Evolutionary conservation across 352 stramenopile species (phyloP).

Genomic region (Pythium sp.): DNA sequence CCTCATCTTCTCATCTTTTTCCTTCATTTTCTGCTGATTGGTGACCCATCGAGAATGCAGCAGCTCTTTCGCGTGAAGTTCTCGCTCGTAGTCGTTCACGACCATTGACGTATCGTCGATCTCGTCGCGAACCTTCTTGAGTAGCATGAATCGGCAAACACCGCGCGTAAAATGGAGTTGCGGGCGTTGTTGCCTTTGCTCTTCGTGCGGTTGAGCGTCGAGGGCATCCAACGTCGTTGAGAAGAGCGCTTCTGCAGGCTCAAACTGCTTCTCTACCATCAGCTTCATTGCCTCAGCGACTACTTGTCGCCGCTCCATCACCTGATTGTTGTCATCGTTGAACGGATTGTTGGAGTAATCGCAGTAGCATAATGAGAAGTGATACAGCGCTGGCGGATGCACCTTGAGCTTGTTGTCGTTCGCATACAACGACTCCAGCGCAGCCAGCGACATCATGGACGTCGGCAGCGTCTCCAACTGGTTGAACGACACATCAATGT

Average conservation of each 20-base stretch:
- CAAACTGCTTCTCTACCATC: slow-evolving; percentile 31
- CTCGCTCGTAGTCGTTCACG: slow-evolving; percentile 22
- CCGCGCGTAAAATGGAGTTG: slow-evolving; percentile 40
- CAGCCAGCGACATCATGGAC: slow-evolving; percentile 37
- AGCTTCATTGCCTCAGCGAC: slow-evolving; percentile 25
- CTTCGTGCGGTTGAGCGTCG: slow-evolving; percentile 17
- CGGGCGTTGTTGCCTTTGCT: slow-evolving; percentile 21
- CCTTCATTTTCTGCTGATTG: slow-evolving; percentile 1
- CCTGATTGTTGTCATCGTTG: slow-evolving; percentile 2
- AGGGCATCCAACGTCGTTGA: slow-evolving; percentile 27
- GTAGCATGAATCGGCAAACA: slow-evolving; percentile 44
- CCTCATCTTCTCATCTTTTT: neutral
- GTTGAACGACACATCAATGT: slow-evolving; percentile 52
- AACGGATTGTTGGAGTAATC: slow-evolving; percentile 75
- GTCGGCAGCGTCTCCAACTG: slow-evolving; percentile 40
- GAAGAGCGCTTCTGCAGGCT: slow-evolving; percentile 27
- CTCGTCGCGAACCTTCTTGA: slow-evolving; percentile 16
- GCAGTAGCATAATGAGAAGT: slow-evolving; percentile 30
- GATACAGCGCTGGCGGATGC: slow-evolving; percentile 26
- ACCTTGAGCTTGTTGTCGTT: slow-evolving; percentile 44
- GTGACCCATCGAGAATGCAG: neutral
- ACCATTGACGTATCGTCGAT: slow-evolving; percentile 22
- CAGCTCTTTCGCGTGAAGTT: slow-evolving; percentile 18
- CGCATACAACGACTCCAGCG: slow-evolving; percentile 39
- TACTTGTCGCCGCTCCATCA: neutral